These are phyloP conservation scores for Elsinoe ampelina DNA, from an alignment of 2,329 filamentous ascomycete species.

Conservation along the genomic window DNA sequence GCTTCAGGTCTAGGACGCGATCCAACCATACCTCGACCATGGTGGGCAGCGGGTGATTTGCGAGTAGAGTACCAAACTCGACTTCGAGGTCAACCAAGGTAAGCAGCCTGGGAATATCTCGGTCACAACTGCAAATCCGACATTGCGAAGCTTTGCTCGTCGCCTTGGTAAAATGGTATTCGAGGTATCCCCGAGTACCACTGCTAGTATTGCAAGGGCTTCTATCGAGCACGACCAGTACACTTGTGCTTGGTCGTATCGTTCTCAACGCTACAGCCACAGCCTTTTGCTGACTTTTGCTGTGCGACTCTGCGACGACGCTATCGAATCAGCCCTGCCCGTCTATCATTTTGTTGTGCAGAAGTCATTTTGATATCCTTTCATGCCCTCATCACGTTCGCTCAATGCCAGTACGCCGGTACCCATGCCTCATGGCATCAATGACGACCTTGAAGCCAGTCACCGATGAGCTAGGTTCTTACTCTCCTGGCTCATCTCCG, in stretches of 20 bases:
- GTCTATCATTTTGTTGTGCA: neutral
- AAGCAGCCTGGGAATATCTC: neutral
- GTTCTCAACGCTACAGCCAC: neutral
- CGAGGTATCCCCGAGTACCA: constrained; percentile 2
- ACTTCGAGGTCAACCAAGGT: neutral
- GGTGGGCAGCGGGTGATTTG: neutral
- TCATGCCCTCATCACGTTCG: neutral
- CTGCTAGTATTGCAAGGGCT: neutral
- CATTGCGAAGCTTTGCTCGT: neutral
- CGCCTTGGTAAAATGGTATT: neutral
- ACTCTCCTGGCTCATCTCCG: constrained; percentile 61
- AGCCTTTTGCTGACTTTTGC: neutral
- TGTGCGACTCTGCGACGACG: neutral
- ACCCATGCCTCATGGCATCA: neutral
- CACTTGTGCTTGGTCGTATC: neutral
- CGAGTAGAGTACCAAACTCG: neutral
- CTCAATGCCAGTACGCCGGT: neutral
- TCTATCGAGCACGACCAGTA: neutral
- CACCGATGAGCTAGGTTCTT: constrained; percentile 19
- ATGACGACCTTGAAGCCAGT: neutral
- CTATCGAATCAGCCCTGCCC: neutral
- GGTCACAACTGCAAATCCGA: neutral
- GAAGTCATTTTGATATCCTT: neutral
- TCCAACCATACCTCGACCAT: constrained; percentile 1
- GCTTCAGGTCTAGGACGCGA: neutral